phyloP scores from a whole-genome alignment of 208 protist genomes.

The Acanthamoeba healyi region DNA sequence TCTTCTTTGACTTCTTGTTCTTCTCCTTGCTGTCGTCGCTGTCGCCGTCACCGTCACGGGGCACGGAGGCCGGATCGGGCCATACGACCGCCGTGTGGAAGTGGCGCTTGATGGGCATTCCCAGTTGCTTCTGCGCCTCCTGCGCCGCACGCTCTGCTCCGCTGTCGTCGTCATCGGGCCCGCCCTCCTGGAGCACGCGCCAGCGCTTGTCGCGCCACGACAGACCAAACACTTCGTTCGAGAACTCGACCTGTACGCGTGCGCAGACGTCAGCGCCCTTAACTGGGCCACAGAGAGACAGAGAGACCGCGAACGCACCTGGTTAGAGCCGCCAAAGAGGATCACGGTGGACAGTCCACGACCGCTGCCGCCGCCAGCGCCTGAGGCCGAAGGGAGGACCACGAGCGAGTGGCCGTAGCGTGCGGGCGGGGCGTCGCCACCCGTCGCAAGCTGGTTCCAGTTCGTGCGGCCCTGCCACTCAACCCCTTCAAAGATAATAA shows the following conservation, averaged over 20 bases:
- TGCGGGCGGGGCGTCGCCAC: neutral
- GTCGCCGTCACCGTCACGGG: neutral
- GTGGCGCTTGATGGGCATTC: conserved; percentile 47
- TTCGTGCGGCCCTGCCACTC: neutral
- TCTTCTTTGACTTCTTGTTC: neutral
- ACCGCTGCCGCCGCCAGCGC: neutral
- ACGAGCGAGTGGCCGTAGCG: conserved; percentile 46
- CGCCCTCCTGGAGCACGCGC: conserved; percentile 25
- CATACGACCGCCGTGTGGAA: conserved; percentile 47
- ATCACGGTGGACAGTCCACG: no score
- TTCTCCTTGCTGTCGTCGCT: neutral
- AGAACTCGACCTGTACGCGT: no score
- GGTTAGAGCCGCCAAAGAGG: conserved; percentile 18
- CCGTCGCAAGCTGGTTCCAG: conserved; percentile 20
- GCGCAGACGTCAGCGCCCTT: no score
- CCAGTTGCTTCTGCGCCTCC: no score
- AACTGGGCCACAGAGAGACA: no score
- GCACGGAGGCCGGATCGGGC: neutral
- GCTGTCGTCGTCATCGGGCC: conserved; percentile 14
- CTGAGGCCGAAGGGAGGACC: neutral
- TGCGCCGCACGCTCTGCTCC: neutral
- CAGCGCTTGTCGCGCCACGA: conserved; percentile 42
- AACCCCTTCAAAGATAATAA: no score
- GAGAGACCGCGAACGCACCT: no score
- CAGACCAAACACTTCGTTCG: conserved; percentile 24